These are phyloP conservation scores for Cercospora beticola DNA, from an alignment of 2,329 filamentous ascomycete genomes.

Conservation along the genomic window DNA sequence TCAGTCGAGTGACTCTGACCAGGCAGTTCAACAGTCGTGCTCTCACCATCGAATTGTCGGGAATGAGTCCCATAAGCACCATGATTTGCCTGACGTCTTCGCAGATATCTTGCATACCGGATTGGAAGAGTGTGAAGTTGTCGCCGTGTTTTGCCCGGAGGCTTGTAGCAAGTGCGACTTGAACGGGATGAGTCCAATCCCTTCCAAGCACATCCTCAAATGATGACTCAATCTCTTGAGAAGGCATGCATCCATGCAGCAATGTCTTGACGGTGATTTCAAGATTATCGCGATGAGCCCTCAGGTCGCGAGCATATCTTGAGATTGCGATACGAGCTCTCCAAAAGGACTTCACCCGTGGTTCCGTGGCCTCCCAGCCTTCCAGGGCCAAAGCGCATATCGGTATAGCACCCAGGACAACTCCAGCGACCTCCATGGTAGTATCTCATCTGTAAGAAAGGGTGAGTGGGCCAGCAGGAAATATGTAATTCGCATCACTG, in stretches of 20 bases:
- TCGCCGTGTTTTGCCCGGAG: background rate
- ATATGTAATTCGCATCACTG: too few relatives aligned
- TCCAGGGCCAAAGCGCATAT: background rate
- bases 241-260: background rate
- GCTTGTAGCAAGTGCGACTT: background rate
- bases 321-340: background rate
- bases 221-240: background rate
- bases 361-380: background rate
- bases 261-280: background rate
- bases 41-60: background rate
- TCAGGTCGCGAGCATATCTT: background rate
- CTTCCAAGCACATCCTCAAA: background rate
- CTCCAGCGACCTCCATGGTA: background rate
- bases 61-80: background rate
- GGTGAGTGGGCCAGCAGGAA: too few relatives aligned
- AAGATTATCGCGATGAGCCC: background rate
- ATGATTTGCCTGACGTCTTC: background rate
- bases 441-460: too few relatives aligned
- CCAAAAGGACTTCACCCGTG: background rate
- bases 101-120: background rate
- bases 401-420: background rate
- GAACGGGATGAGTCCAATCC: background rate
- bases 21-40: too few relatives aligned
- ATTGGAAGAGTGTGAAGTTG: background rate
- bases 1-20: too few relatives aligned